These are phyloP conservation scores for Bimuria novae-zelandiae DNA, from an alignment of 2,329 filamentous ascomycete species.

Conservation along the genomic window DNA sequence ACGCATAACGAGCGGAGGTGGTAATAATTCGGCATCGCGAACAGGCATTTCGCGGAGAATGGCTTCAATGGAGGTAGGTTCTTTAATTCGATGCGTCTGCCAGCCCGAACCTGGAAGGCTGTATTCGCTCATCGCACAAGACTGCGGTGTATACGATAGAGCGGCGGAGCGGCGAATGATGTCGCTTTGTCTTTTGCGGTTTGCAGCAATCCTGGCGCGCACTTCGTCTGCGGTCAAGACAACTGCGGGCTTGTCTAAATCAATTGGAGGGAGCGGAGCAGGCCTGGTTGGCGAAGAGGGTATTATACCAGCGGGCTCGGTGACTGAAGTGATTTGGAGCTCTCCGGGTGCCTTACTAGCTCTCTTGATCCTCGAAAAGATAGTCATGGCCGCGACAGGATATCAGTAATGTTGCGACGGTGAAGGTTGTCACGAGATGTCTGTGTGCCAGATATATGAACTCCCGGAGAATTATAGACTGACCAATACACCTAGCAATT, in stretches of 20 bases:
- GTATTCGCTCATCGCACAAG: conserved; percentile 14
- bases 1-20: conserved; percentile 3
- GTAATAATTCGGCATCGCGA: conserved; percentile 7
- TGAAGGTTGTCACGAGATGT: not conserved
- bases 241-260: conserved; percentile 32
- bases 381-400: conserved; percentile 29
- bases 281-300: not conserved
- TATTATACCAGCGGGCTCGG: conserved; percentile 8
- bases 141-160: conserved; percentile 8
- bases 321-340: conserved; percentile 24
- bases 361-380: conserved; percentile 39
- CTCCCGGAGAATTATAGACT: conserved; percentile 1
- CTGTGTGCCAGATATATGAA: conserved; percentile 6
- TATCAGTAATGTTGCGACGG: not conserved
- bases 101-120: conserved; percentile 9
- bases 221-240: conserved; percentile 21
- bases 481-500: not conserved
- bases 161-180: conserved; percentile 9
- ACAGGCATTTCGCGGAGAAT: conserved; percentile 28
- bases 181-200: conserved; percentile 18
- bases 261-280: not conserved
- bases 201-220: conserved; percentile 23
- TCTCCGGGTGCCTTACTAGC: conserved; percentile 33
- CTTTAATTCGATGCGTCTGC: conserved; percentile 13
- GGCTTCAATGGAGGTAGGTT: conserved; percentile 27